A percentile compares a stretch with the other conserved stretches of the same genome.
Evolutionary conservation across 257 asterid genomes (phyloP).

Genomic region (Sherardia arvensis): DNA sequence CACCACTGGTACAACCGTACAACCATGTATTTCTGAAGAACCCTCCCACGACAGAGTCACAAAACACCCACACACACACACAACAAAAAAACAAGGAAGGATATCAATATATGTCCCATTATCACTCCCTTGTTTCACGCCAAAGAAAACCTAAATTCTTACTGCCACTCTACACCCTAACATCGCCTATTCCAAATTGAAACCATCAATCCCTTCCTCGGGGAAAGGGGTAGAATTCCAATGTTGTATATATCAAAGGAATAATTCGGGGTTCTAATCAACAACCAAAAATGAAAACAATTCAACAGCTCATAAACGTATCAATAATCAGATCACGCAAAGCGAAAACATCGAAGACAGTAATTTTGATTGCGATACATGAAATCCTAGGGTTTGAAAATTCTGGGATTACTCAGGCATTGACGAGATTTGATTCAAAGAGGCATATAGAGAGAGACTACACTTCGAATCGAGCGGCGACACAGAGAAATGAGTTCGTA

Average conservation of each 20-base stretch:
- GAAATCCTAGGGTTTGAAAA: not conserved
- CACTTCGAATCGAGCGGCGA: not conserved
- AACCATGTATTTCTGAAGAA: no score
- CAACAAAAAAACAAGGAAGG: not conserved
- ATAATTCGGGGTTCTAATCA: not conserved
- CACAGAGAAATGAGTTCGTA: not conserved
- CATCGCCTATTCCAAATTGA: not conserved
- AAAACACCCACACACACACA: not conserved
- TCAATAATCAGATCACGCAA: not conserved
- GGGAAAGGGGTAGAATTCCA: not conserved
- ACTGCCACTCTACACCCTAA: not conserved
- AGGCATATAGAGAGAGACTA: not conserved
- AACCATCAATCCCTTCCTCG: not conserved
- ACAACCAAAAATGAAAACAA: not conserved
- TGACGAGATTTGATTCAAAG: constrained; percentile 1
- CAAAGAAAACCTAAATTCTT: not conserved
- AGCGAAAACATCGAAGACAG: not conserved
- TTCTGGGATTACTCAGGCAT: constrained; percentile 13
- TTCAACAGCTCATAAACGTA: not conserved
- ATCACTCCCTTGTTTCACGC: not conserved
- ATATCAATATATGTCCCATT: not conserved
- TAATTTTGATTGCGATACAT: not conserved
- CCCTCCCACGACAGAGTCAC: no score
- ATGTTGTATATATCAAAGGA: not conserved
- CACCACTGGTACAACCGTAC: no score